A percentile compares a stretch with the other conserved stretches of the same genome.
phyloP scores from a whole-genome alignment of 306 rosid species.

The Prunus armeniaca region DNA sequence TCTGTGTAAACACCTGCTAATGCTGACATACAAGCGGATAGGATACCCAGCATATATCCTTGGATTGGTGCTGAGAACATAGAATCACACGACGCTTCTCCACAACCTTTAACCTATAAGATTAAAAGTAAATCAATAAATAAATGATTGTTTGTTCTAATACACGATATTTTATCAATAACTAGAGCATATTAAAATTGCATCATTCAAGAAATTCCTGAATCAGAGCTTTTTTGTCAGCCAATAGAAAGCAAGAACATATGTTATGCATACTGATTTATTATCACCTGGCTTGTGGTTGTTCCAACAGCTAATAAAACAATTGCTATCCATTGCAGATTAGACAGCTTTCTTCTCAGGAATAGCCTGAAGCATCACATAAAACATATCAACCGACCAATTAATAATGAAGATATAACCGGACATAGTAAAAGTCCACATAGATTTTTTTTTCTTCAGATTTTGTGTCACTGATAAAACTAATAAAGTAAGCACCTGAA shows the following conservation, averaged over 20 bases:
- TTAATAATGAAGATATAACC: not conserved
- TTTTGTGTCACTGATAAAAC: not conserved
- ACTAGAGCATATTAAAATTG: constrained; percentile 10
- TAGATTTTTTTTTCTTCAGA: not conserved
- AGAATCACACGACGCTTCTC: constrained; percentile 83
- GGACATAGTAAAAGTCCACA: not conserved
- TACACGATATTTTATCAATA: not conserved
- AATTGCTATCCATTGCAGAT: constrained; percentile 89
- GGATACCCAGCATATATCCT: constrained; percentile 79
- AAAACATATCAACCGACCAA: constrained; percentile 3
- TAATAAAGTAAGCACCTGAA: constrained; percentile 62
- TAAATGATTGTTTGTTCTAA: not conserved
- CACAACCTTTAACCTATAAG: constrained; percentile 79
- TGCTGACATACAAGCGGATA: constrained; percentile 96
- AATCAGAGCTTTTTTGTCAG: not conserved
- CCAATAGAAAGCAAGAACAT: not conserved
- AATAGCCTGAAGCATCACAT: constrained; percentile 51
- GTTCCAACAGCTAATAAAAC: constrained; percentile 87
- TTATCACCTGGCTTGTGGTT: constrained; percentile 91
- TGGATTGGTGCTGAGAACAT: constrained; percentile 83
- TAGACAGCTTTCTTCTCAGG: constrained; percentile 76
- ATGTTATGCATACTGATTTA: not conserved
- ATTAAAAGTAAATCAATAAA: constrained; percentile 18
- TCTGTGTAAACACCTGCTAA: constrained; percentile 94
- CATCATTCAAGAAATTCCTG: not conserved